Evolutionary conservation across 2,329 filamentous ascomycete genomes (phyloP).

Genomic region (Tothia fuscella): DNA sequence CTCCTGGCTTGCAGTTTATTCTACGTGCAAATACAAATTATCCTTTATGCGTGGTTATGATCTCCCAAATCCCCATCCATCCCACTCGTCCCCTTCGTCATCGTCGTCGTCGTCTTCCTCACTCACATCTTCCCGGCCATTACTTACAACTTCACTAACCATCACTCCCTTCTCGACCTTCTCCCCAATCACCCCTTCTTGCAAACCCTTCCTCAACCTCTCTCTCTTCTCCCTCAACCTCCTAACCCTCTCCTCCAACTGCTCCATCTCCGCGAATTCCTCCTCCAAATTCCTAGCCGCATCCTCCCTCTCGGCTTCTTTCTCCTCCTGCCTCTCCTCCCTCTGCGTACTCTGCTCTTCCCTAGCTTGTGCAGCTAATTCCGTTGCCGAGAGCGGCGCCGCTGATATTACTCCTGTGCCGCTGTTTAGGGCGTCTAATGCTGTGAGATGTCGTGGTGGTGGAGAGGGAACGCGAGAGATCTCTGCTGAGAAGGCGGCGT

Average conservation of each 20-base stretch:
- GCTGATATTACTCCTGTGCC: conserved; percentile 31
- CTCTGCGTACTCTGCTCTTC: conserved; percentile 33
- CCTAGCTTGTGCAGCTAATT: conserved; percentile 33
- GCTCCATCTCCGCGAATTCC: conserved; percentile 40
- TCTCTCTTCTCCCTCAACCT: conserved; percentile 35
- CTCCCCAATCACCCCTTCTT: conserved; percentile 6
- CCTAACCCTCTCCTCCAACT: conserved; percentile 32
- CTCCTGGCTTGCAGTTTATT: no score
- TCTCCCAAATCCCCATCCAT: conserved; percentile 8
- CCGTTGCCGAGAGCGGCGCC: conserved; percentile 34
- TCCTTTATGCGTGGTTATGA: neutral
- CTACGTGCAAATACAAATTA: no score
- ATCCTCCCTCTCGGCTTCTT: conserved; percentile 37
- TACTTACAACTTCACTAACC: neutral
- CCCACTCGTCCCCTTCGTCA: conserved; percentile 26
- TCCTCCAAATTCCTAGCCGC: conserved; percentile 32
- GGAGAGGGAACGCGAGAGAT: conserved; percentile 49
- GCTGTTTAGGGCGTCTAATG: conserved; percentile 16
- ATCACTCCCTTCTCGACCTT: conserved; percentile 8
- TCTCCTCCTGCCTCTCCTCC: conserved; percentile 30
- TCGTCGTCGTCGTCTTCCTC: conserved; percentile 22
- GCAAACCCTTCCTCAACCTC: conserved; percentile 20
- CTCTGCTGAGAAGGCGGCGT: conserved; percentile 79
- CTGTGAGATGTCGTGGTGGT: conserved; percentile 16
- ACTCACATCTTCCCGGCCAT: conserved; percentile 10